Conservation (phyloP, 2,329 filamentous ascomycete genomes). For the Aspergillus candidus region DNA sequence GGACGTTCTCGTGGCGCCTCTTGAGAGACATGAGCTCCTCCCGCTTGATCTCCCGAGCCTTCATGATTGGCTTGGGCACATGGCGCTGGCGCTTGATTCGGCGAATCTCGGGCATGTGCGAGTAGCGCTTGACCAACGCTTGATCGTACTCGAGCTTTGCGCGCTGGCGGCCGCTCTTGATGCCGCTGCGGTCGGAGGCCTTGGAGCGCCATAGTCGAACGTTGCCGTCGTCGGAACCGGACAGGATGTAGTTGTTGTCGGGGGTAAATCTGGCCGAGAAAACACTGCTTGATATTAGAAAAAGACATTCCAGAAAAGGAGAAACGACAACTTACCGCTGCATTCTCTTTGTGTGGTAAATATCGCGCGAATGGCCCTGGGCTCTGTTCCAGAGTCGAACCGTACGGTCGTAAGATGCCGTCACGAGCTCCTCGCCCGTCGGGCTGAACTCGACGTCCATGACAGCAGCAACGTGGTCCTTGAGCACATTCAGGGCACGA, state of each 20-base stretch:
- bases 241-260: slow-evolving; percentile 83
- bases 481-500: slow-evolving; percentile 80
- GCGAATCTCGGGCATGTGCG: slow-evolving; percentile 92
- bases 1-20: slow-evolving; percentile 86
- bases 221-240: slow-evolving; percentile 90
- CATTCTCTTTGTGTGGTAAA: slow-evolving; percentile 98
- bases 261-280: slow-evolving; percentile 80
- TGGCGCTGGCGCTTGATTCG: slow-evolving; percentile 89
- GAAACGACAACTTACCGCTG: slow-evolving; percentile 49
- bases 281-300: slow-evolving; percentile 49
- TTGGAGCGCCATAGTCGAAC: slow-evolving; percentile 82
- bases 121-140: slow-evolving; percentile 73
- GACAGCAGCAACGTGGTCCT: slow-evolving; percentile 83
- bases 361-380: slow-evolving; percentile 77
- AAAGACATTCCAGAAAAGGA: background rate
- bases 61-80: slow-evolving; percentile 88
- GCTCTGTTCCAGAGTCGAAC: slow-evolving; percentile 77
- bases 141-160: slow-evolving; percentile 90
- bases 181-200: slow-evolving; percentile 72
- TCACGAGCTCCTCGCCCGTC: slow-evolving; percentile 88
- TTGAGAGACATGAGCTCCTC: slow-evolving; percentile 85
- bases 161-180: slow-evolving; percentile 78
- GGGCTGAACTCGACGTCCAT: slow-evolving; percentile 97
- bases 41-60: slow-evolving; percentile 87
- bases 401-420: slow-evolving; percentile 81